Conservation (phyloP, 345 rosid species). For the Citrus maxima region DNA sequence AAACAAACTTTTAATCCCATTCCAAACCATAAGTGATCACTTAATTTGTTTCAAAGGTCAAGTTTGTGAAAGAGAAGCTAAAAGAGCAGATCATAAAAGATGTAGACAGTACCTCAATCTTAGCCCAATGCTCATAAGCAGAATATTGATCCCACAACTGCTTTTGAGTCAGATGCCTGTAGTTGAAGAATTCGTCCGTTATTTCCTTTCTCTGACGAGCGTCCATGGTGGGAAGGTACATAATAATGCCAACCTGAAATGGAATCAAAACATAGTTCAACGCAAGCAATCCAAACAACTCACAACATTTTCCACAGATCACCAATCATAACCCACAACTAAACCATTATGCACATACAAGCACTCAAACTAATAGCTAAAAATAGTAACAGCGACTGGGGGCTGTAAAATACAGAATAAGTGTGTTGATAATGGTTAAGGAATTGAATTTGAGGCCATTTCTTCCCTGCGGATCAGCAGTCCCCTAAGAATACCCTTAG, state of each 20-base stretch:
- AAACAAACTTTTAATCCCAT: neutral
- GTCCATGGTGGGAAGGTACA: constrained; percentile 94
- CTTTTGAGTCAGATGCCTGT: constrained; percentile 63
- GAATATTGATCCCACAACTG: constrained; percentile 76
- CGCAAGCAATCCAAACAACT: neutral
- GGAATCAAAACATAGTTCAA: neutral
- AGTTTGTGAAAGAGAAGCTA: neutral
- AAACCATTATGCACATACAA: neutral
- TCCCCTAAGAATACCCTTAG: too few species aligned
- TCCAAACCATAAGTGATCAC: neutral
- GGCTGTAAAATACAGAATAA: neutral
- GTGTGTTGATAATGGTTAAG: neutral
- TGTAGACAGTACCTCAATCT: constrained; percentile 68
- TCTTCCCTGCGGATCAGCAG: neutral
- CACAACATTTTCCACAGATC: too few species aligned
- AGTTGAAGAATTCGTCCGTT: constrained; percentile 89
- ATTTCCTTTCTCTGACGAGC: constrained; percentile 95
- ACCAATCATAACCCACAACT: neutral
- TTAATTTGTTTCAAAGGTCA: neutral
- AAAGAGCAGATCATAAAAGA: constrained; percentile 16
- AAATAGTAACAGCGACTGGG: neutral
- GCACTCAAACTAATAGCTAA: neutral
- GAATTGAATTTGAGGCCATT: neutral
- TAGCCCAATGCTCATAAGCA: constrained; percentile 96
- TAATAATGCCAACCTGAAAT: constrained; percentile 89